A percentile compares a stretch with the other conserved stretches of the same genome.
phyloP scores from a whole-genome alignment of 2,329 filamentous ascomycete species.

The Apiospora hydei region DNA sequence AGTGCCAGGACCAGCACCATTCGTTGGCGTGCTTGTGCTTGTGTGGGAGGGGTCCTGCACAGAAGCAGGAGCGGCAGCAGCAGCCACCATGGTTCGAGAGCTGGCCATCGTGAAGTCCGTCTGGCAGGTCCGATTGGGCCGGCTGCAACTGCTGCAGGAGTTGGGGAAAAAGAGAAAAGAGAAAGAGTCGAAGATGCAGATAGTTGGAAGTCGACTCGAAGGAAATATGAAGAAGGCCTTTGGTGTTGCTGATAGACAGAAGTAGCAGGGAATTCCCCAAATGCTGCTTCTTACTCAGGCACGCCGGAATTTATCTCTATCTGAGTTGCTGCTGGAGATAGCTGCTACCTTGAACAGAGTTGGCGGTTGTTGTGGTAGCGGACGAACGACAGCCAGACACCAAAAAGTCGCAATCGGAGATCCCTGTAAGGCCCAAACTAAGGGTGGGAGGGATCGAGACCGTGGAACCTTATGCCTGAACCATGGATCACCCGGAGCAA shows the following conservation, averaged over 20 bases:
- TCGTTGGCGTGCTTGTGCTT: background rate
- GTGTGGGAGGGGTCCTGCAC: conserved; percentile 10
- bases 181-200: background rate
- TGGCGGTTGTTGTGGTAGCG: background rate
- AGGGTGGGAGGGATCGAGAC: conserved; percentile 11
- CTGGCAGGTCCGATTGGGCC: conserved; percentile 2
- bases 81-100: conserved; percentile 20
- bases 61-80: background rate
- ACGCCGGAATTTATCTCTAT: background rate
- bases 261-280: background rate
- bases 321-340: background rate
- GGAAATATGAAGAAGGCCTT: background rate
- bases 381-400: background rate
- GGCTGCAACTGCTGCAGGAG: conserved; percentile 13
- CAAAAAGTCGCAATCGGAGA: conserved; percentile 15
- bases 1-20: conserved; percentile 6
- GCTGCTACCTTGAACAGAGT: background rate
- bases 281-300: background rate
- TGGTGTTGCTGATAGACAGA: background rate
- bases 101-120: conserved; percentile 10
- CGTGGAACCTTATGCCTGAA: conserved; percentile 14
- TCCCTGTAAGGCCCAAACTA: conserved; percentile 7
- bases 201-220: background rate
- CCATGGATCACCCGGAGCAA: conserved; percentile 7
- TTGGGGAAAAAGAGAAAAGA: background rate